Conservation (phyloP, 2,329 filamentous ascomycete species). For the Colletotrichum nymphaeae region DNA sequence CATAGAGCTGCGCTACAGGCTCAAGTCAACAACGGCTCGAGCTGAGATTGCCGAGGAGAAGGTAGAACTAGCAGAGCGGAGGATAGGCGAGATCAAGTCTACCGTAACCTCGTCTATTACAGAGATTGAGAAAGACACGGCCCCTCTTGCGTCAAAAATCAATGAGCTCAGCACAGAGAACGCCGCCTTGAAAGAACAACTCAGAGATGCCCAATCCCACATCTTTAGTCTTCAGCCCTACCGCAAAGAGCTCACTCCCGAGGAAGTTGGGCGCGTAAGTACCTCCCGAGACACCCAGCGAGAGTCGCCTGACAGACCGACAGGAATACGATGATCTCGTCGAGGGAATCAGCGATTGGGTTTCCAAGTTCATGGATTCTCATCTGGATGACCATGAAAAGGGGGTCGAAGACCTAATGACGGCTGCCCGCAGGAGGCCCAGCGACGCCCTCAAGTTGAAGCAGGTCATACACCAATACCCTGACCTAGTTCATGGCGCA, state of each 20-base stretch:
- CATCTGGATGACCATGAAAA: slow-evolving; percentile 43
- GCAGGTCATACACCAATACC: slow-evolving; percentile 41
- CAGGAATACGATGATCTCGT: slow-evolving; percentile 51
- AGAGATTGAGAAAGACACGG: slow-evolving; percentile 41
- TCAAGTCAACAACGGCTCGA: slow-evolving; percentile 7
- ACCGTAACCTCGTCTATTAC: slow-evolving; percentile 39
- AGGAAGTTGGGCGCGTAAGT: slow-evolving; percentile 50
- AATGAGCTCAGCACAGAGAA: slow-evolving; percentile 43
- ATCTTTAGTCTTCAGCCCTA: slow-evolving; percentile 56
- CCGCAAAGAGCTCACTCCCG: slow-evolving; percentile 48
- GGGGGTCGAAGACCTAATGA: slow-evolving; percentile 40
- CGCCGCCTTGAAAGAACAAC: slow-evolving; percentile 41
- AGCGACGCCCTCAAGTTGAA: slow-evolving; percentile 42
- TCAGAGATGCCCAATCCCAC: slow-evolving; percentile 50
- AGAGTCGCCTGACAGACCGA: slow-evolving; percentile 25
- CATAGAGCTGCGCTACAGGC: slow-evolving; percentile 34
- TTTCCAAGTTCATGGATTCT: slow-evolving; percentile 47
- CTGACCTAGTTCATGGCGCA: slow-evolving; percentile 46
- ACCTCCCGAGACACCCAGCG: not conserved
- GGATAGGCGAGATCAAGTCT: slow-evolving; percentile 40
- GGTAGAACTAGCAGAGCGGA: slow-evolving; percentile 41
- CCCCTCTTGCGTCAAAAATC: slow-evolving; percentile 38
- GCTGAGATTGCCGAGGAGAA: slow-evolving; percentile 45
- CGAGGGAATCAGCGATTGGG: slow-evolving; percentile 49
- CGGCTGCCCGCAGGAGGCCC: slow-evolving; percentile 38